A percentile compares a stretch with the other conserved stretches of the same genome.
Conservation (phyloP, 2,329 filamentous ascomycete species). For the Pseudopyricularia javanii region DNA sequence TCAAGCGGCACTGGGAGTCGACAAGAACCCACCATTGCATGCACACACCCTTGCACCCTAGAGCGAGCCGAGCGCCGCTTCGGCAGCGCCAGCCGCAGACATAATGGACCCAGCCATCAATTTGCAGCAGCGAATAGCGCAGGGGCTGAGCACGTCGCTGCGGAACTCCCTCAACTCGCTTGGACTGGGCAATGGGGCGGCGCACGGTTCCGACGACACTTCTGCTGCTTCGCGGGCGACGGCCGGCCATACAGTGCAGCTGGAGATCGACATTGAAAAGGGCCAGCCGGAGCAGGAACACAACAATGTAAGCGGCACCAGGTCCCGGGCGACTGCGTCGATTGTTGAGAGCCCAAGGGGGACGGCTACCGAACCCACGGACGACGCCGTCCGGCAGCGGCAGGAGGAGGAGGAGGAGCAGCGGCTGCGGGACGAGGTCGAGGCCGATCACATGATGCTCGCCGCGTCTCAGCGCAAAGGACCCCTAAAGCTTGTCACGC, state of each 20-base stretch:
- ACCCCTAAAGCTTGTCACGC: conserved; percentile 15
- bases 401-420: neutral
- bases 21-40: too few species aligned
- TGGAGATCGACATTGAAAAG: neutral
- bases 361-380: neutral
- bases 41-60: neutral
- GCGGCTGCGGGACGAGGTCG: neutral
- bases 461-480: neutral
- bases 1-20: neutral
- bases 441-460: neutral
- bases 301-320: neutral
- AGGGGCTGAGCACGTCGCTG: conserved; percentile 1
- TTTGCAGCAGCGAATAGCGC: conserved; percentile 3
- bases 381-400: neutral
- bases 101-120: conserved; percentile 1
- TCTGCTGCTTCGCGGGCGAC: neutral
- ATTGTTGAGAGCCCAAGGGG: neutral
- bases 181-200: neutral
- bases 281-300: neutral
- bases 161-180: conserved; percentile 6
- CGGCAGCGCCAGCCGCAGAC: neutral
- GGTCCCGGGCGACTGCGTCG: neutral
- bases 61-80: neutral
- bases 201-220: neutral
- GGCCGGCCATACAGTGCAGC: neutral